Conservation (phyloP, 164 flowering plant genomes). For the Berberis vulgaris region DNA sequence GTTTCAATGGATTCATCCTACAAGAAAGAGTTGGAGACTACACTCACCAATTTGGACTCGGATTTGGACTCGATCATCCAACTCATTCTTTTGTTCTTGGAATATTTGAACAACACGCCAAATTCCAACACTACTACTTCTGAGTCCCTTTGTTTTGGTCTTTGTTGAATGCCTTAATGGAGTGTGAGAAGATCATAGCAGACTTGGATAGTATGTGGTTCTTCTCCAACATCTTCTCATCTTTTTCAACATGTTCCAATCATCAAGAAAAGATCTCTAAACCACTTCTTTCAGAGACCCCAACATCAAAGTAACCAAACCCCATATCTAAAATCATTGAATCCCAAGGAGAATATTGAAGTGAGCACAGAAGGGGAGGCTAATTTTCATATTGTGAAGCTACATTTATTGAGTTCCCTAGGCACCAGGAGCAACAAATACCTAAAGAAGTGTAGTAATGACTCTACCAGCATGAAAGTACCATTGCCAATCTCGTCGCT, state of each 20-base stretch:
- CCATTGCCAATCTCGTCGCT: constrained; percentile 23
- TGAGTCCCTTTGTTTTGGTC: too few relatives aligned
- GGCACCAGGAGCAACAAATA: too few relatives aligned
- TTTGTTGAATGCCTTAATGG: constrained; percentile 15
- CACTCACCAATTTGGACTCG: too few relatives aligned
- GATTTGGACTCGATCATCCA: too few relatives aligned
- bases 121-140: too few relatives aligned
- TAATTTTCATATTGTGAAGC: neutral
- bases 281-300: constrained; percentile 6
- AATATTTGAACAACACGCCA: too few relatives aligned
- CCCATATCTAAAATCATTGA: constrained; percentile 8
- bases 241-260: constrained; percentile 5
- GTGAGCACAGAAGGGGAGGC: constrained; percentile 7
- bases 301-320: constrained; percentile 5
- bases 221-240: constrained; percentile 27
- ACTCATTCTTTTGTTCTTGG: too few relatives aligned
- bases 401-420: neutral
- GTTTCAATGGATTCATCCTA: too few relatives aligned
- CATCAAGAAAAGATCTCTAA: neutral
- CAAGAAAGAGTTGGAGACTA: too few relatives aligned
- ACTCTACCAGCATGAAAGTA: too few relatives aligned
- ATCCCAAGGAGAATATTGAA: neutral
- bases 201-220: constrained; percentile 36
- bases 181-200: constrained; percentile 17
- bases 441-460: too few relatives aligned